phyloP scores from a whole-genome alignment of 306 rosid genomes.

The Glycyrrhiza uralensis region DNA sequence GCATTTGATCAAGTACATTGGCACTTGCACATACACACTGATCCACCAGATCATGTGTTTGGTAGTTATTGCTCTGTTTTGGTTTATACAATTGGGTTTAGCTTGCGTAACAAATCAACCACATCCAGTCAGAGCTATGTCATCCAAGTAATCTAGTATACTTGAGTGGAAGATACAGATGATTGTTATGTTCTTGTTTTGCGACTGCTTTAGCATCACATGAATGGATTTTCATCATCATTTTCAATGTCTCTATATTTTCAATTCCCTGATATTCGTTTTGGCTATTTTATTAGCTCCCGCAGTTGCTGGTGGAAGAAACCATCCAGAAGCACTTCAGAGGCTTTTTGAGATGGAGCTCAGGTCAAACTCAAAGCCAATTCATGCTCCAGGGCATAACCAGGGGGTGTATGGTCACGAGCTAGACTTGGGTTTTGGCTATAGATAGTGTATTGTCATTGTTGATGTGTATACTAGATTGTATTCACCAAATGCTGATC shows the following conservation, averaged over 20 bases:
- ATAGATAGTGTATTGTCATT: conserved; percentile 46
- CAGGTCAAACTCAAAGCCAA: conserved; percentile 46
- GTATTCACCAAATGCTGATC: conserved; percentile 32
- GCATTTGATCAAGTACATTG: background rate
- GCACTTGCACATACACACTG: background rate
- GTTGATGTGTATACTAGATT: conserved; percentile 44
- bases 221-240: background rate
- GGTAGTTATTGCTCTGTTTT: background rate
- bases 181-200: background rate
- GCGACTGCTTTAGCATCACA: background rate
- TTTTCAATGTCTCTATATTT: background rate
- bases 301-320: conserved; percentile 63
- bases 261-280: background rate
- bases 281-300: conserved; percentile 32
- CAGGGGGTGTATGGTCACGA: conserved; percentile 58
- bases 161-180: background rate
- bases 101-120: background rate
- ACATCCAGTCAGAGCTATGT: background rate
- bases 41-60: background rate
- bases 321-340: conserved; percentile 79
- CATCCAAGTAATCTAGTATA: background rate
- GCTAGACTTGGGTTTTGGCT: conserved; percentile 85
- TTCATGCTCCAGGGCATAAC: conserved; percentile 34
- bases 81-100: background rate
- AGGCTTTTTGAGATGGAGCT: conserved; percentile 87